phyloP scores from a whole-genome alignment of 257 asterid genomes.

The Anisodus tanguticus region DNA sequence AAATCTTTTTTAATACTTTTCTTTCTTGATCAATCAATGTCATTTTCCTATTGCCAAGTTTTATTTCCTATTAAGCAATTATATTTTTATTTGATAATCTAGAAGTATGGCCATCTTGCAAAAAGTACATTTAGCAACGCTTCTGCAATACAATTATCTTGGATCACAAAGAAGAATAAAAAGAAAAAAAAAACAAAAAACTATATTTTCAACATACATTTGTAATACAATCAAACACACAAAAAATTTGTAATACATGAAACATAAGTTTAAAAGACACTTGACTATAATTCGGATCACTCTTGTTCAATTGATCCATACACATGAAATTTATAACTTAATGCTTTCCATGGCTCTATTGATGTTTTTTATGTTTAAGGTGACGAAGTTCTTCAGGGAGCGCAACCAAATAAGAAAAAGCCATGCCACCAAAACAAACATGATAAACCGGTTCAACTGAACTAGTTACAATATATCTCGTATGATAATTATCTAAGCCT shows the following conservation, averaged over 20 bases:
- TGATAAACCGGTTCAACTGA: background rate
- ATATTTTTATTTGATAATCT: background rate
- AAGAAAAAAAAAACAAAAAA: background rate
- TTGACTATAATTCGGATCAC: background rate
- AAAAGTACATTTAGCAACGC: background rate
- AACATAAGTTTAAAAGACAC: background rate
- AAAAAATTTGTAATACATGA: background rate
- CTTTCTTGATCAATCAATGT: background rate
- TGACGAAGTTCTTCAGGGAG: conserved; percentile 27
- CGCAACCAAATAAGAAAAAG: conserved; percentile 24
- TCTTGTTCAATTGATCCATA: background rate
- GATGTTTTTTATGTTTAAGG: conserved; percentile 18
- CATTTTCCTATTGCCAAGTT: background rate
- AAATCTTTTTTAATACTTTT: background rate
- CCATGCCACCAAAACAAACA: conserved; percentile 29
- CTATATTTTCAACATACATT: background rate
- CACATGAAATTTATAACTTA: conserved; percentile 12
- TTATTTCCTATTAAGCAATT: background rate
- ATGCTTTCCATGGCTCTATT: conserved; percentile 11
- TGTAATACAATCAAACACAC: background rate
- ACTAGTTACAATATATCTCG: conserved; percentile 4
- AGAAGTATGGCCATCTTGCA: background rate
- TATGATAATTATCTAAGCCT: conserved; percentile 27
- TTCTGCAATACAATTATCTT: background rate
- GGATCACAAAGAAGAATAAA: background rate